Evolutionary conservation across 257 asterid genomes (phyloP).

Genomic region (Ilex asprella): DNA sequence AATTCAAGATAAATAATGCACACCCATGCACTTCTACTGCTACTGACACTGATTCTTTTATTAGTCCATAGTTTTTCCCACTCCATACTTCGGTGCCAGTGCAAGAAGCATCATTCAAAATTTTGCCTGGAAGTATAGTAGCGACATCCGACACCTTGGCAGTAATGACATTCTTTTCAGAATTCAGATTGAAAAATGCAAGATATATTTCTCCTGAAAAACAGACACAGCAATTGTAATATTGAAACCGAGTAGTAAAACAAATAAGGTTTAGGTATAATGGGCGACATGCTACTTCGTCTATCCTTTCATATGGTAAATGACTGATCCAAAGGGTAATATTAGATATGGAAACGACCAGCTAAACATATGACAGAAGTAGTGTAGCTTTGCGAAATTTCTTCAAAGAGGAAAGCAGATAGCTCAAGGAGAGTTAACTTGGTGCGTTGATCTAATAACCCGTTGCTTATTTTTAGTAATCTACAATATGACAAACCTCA

Average conservation of each 20-base stretch:
- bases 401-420: no score
- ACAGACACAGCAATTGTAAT: slow-evolving; percentile 2
- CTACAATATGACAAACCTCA: no score
- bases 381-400: no score
- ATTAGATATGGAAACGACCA: no score
- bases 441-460: no score
- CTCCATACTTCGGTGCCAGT: slow-evolving; percentile 69
- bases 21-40: slow-evolving; percentile 55
- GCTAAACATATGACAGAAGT: no score
- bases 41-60: slow-evolving; percentile 33
- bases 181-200: slow-evolving; percentile 70
- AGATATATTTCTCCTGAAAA: slow-evolving; percentile 64
- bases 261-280: neutral
- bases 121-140: slow-evolving; percentile 39
- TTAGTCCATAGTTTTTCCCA: slow-evolving; percentile 47
- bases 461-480: no score
- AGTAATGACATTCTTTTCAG: slow-evolving; percentile 29
- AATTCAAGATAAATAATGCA: slow-evolving; percentile 57
- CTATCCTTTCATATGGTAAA: no score
- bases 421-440: no score
- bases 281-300: no score
- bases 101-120: slow-evolving; percentile 21
- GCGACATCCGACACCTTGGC: slow-evolving; percentile 40
- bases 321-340: no score
- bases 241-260: neutral